phyloP scores from a whole-genome alignment of 2,329 filamentous ascomycete genomes.

The Cladosporium velox region DNA sequence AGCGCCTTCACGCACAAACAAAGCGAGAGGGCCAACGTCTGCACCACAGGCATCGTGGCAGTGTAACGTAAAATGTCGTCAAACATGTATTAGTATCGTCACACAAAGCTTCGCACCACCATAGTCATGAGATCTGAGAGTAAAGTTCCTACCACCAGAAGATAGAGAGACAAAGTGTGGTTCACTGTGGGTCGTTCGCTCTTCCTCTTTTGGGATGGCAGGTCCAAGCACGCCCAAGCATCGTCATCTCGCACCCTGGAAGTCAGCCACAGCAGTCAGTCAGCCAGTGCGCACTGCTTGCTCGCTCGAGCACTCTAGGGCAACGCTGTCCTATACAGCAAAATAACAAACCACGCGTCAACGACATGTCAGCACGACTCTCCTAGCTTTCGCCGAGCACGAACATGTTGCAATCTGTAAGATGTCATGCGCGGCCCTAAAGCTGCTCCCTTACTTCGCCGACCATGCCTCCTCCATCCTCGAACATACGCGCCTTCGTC shows the following conservation, averaged over 20 bases:
- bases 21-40: neutral
- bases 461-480: slow-evolving; percentile 37
- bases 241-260: slow-evolving; percentile 6
- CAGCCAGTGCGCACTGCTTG: neutral
- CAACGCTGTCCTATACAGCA: neutral
- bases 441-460: slow-evolving; percentile 21
- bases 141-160: neutral
- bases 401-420: slow-evolving; percentile 16
- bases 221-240: neutral
- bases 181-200: slow-evolving; percentile 2
- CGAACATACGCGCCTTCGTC: slow-evolving; percentile 92
- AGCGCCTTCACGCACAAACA: neutral
- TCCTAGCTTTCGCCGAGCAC: slow-evolving; percentile 3
- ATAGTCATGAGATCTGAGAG: neutral
- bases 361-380: slow-evolving; percentile 3
- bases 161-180: neutral
- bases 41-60: neutral
- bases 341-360: neutral
- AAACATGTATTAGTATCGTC: neutral
- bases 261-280: slow-evolving; percentile 10
- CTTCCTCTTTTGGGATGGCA: slow-evolving; percentile 7
- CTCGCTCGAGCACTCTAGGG: neutral
- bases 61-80: neutral
- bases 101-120: neutral
- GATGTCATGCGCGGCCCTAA: slow-evolving; percentile 18